Evolutionary conservation across 1,284 basidiomycete species (phyloP), one percentile per base, ranked within the genome.

Genomic region (Phylloboletellus chloephorus): DNA sequence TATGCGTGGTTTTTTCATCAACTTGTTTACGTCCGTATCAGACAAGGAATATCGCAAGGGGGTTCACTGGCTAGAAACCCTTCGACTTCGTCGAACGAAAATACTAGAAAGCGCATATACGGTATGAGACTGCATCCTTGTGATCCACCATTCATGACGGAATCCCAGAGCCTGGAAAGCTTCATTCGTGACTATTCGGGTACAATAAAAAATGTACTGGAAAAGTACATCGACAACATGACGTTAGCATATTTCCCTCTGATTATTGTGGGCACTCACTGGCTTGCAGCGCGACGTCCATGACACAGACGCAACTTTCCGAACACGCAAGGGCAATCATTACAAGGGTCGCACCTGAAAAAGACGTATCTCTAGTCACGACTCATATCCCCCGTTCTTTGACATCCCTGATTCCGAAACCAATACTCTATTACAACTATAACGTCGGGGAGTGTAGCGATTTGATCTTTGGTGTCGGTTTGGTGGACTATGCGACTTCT

Each of bases 41-140:
- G 94, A 98, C 64, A 88, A 86, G 60, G 90, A 93, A 47, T 98
- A 98, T 55, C 77, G 95, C 22, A 85, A 85, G 50, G 91, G 80
- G 24, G 81, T 98, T 21, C 88, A 97, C 63, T 91, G 92, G 78
- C 69, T 95, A 17, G 95, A 99, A 68, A 97, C 95, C 0, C 72
- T 98, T 16, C 72, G 93, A 19, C 68, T 96, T 22, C 75, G 87
- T 29, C 73, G 88, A 46, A 79, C 82, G 13, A 93, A 92, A 66
- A 88, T 85, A 26, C 67, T 95, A 29, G 81, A 87, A 52, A 82
- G 83, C 25, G 91, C 88, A 4, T 86, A 86, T 52, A 85, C 42
- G 26, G 56, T 62, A 79, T 52, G 86, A 78, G 35, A 46, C 66
- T 57, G n/a, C 17, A 21, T 20, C 41, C 11, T 16, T 23, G 10